These are phyloP conservation scores for Daedaleopsis nitida DNA, from an alignment of 768 basidiomycete genomes.

Conservation along the genomic window DNA sequence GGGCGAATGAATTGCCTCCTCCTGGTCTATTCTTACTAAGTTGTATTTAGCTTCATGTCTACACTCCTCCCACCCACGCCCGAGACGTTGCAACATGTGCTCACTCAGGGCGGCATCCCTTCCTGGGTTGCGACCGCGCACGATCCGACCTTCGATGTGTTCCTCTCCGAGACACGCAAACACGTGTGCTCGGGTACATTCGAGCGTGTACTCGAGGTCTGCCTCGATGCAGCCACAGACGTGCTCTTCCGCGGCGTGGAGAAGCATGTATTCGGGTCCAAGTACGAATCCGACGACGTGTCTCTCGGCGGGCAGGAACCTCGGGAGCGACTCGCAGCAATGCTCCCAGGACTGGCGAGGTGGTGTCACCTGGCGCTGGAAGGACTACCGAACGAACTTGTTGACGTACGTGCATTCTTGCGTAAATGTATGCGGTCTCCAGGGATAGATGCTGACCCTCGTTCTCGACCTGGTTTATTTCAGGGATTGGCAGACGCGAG, in stretches of 20 bases:
- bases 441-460: background rate
- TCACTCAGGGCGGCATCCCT: conserved; percentile 62
- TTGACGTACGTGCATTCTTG: conserved; percentile 62
- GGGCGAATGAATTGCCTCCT: background rate
- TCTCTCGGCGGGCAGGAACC: conserved; percentile 38
- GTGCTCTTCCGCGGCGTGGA: conserved; percentile 66
- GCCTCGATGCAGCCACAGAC: conserved; percentile 69
- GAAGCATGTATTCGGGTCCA: conserved; percentile 55
- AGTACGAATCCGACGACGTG: conserved; percentile 24
- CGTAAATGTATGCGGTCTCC: background rate
- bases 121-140: conserved; percentile 35
- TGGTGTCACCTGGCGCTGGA: conserved; percentile 76
- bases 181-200: conserved; percentile 73
- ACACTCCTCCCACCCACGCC: conserved; percentile 76
- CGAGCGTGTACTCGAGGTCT: conserved; percentile 65
- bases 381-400: conserved; percentile 74
- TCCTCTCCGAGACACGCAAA: conserved; percentile 69
- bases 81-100: conserved; percentile 67
- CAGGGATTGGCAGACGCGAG: conserved; percentile 64
- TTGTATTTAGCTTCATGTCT: conserved; percentile 58
- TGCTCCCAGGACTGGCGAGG: conserved; percentile 77
- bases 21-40: background rate
- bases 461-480: conserved; percentile 1
- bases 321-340: conserved; percentile 70
- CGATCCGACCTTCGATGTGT: conserved; percentile 54